Conservation (phyloP, 129 eudicot species). For the Centaurea solstitialis region DNA sequence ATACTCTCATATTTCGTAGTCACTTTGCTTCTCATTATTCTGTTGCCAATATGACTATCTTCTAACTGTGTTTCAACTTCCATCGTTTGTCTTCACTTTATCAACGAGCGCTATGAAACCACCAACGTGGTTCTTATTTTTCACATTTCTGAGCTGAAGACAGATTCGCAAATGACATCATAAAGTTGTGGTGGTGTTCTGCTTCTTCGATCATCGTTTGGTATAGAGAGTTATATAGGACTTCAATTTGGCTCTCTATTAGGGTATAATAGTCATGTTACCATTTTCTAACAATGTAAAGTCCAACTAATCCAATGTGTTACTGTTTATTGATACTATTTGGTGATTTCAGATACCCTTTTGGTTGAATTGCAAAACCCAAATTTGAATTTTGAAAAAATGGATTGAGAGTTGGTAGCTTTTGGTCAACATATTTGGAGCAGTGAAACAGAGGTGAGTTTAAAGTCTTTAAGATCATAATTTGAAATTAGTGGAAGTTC, state of each 20-base stretch:
- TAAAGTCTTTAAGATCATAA: too few relatives aligned
- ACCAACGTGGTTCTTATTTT: too few relatives aligned
- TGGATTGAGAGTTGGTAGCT: neutral
- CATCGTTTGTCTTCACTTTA: too few relatives aligned
- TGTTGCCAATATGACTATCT: neutral
- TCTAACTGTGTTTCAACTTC: neutral
- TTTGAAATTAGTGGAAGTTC: neutral
- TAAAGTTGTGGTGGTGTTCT: neutral
- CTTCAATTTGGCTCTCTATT: neutral
- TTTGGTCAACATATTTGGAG: neutral
- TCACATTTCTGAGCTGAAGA: neutral
- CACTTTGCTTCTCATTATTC: too few relatives aligned
- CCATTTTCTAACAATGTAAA: neutral
- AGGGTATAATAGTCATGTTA: conserved; percentile 19
- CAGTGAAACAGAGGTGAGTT: neutral
- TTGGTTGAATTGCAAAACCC: neutral
- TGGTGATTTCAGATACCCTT: neutral
- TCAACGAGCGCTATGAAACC: neutral
- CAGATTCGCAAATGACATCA: conserved; percentile 1
- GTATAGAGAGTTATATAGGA: neutral
- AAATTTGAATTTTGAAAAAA: conserved; percentile 2
- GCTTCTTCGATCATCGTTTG: conserved; percentile 14
- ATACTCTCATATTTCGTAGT: too few relatives aligned
- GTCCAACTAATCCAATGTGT: conserved; percentile 6
- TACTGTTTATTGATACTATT: neutral